These are phyloP conservation scores for Ormosia semicastrata DNA, from an alignment of 306 rosid species.

Conservation along the genomic window DNA sequence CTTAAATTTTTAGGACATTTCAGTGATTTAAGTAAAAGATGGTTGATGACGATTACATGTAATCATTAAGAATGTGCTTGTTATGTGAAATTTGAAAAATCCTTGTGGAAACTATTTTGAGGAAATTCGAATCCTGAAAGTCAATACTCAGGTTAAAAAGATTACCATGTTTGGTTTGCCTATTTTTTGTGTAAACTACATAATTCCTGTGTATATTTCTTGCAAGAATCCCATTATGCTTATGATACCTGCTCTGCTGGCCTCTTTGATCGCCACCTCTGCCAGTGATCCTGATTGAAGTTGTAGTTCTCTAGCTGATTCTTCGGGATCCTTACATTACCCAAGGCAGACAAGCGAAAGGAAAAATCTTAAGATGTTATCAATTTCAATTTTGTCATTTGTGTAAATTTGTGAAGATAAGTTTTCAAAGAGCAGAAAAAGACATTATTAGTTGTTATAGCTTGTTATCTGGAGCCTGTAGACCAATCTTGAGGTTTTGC, in stretches of 20 bases:
- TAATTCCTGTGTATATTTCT: not conserved
- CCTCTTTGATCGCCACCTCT: not conserved
- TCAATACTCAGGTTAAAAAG: not conserved
- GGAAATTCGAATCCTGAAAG: not conserved
- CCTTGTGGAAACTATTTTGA: not conserved
- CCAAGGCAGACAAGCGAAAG: not conserved
- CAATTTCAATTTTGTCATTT: not conserved
- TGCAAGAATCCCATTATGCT: not conserved
- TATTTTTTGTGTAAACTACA: not conserved
- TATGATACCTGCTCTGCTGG: not conserved
- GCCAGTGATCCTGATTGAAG: not conserved
- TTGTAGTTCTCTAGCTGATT: conserved; percentile 6
- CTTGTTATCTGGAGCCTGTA: not conserved
- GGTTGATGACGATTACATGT: not conserved
- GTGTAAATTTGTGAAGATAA: not conserved
- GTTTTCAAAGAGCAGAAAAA: not conserved
- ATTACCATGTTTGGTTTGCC: not conserved
- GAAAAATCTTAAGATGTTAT: not conserved
- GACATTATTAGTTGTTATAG: not conserved
- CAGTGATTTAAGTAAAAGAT: not conserved
- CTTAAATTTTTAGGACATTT: not conserved
- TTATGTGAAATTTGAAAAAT: not conserved
- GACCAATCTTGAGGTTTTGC: not conserved
- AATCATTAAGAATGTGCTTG: not conserved
- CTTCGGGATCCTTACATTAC: not conserved